phyloP scores from a whole-genome alignment of 2,329 filamentous ascomycete genomes.

The Aureobasidium melanogenum region DNA sequence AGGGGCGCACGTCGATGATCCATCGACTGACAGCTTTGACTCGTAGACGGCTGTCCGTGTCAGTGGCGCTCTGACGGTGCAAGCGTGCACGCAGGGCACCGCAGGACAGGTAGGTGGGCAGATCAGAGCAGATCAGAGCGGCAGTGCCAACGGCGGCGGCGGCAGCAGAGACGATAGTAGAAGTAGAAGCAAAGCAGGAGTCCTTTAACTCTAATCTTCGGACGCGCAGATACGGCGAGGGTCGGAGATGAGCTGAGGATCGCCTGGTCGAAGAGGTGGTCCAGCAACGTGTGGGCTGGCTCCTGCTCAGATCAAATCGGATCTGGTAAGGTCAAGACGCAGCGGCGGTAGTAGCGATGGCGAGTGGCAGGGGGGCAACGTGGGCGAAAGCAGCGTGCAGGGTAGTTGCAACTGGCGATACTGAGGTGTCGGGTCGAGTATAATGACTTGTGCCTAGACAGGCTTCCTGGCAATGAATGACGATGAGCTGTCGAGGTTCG shows the following conservation, averaged over 20 bases:
- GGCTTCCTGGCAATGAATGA: neutral
- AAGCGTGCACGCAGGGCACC: neutral
- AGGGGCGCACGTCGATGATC: constrained; percentile 4
- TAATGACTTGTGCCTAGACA: neutral
- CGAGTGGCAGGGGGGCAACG: neutral
- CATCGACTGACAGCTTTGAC: neutral
- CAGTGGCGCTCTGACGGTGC: constrained; percentile 9
- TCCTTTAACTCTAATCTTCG: neutral
- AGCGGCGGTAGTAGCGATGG: neutral
- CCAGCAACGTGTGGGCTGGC: neutral
- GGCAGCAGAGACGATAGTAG: neutral
- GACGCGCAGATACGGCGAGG: neutral
- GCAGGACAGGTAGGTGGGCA: neutral
- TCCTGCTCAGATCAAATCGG: constrained; percentile 8
- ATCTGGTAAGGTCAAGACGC: neutral
- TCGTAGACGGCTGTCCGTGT: constrained; percentile 6
- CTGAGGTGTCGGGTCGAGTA: neutral
- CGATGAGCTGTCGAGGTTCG: neutral
- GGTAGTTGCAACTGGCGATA: neutral
- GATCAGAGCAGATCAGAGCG: neutral
- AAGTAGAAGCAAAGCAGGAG: neutral
- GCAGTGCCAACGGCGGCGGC: neutral
- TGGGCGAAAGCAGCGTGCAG: constrained; percentile 2
- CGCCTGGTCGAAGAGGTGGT: neutral
- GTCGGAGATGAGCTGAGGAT: constrained; percentile 4